Percentiles rank a stretch among this genome's conserved stretches.
These are phyloP conservation scores for Zychaea mexicana DNA, from an alignment of 371 early-diverging fungal genomes.

Conservation along the genomic window DNA sequence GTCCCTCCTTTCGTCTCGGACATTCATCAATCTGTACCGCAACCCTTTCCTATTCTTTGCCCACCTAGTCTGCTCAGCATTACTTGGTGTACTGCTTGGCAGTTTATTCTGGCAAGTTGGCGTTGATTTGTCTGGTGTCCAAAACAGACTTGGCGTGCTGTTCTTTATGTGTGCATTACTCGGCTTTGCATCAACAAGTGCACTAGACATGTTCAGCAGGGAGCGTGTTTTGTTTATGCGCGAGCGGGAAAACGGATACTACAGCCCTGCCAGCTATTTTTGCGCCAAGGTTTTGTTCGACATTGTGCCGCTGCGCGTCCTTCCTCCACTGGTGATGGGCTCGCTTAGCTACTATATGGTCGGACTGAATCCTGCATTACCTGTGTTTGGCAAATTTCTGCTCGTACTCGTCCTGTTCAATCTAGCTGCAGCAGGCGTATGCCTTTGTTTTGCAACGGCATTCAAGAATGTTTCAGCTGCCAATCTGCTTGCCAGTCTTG, in stretches of 20 bases:
- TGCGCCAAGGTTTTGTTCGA: slow-evolving; percentile 81
- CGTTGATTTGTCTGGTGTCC: slow-evolving; percentile 78
- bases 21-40: slow-evolving; percentile 50
- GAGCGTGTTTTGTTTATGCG: slow-evolving; percentile 77
- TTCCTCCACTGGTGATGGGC: slow-evolving; percentile 87
- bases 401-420: slow-evolving; percentile 85
- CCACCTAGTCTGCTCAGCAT: slow-evolving; percentile 34
- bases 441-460: slow-evolving; percentile 77
- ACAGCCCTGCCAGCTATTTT: slow-evolving; percentile 74
- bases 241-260: slow-evolving; percentile 86
- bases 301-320: slow-evolving; percentile 74
- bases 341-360: slow-evolving; percentile 85
- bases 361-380: slow-evolving; percentile 60
- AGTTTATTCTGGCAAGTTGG: slow-evolving; percentile 80
- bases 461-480: slow-evolving; percentile 76
- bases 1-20: slow-evolving; percentile 46
- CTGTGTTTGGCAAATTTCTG: slow-evolving; percentile 76
- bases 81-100: slow-evolving; percentile 64
- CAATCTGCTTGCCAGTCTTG: slow-evolving; percentile 74
- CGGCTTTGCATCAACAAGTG: slow-evolving; percentile 75
- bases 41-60: slow-evolving; percentile 51
- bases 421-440: slow-evolving; percentile 75
- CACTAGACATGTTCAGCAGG: slow-evolving; percentile 69
- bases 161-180: slow-evolving; percentile 86
- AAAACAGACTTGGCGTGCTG: slow-evolving; percentile 80